These are phyloP conservation scores for Phytophthora constricta DNA, from an alignment of 352 stramenopile genomes.

Conservation along the genomic window DNA sequence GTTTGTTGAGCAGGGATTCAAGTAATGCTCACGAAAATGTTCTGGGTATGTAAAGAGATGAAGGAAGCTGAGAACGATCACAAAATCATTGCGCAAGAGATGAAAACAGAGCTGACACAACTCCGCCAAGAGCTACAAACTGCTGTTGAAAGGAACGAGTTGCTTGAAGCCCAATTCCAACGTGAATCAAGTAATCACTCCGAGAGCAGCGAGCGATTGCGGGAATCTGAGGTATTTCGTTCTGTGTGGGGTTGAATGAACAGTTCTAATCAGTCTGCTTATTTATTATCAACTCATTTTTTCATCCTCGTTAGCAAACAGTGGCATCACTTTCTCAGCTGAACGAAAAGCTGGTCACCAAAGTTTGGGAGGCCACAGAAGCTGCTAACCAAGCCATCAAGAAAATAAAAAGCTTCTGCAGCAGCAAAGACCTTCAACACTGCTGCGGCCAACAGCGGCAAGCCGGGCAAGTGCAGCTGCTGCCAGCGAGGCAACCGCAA, in stretches of 20 bases:
- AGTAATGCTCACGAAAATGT: slow-evolving; percentile 1
- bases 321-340: slow-evolving; percentile 68
- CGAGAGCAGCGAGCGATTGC: slow-evolving; percentile 51
- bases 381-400: slow-evolving; percentile 60
- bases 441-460: slow-evolving; percentile 61
- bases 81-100: slow-evolving; percentile 37
- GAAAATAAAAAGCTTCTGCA: slow-evolving; percentile 62
- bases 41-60: slow-evolving; percentile 38
- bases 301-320: slow-evolving; percentile 76
- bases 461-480: slow-evolving; percentile 49
- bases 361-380: slow-evolving; percentile 69
- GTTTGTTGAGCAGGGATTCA: background rate
- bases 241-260: background rate
- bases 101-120: slow-evolving; percentile 41
- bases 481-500: slow-evolving; percentile 19
- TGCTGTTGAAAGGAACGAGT: slow-evolving; percentile 40
- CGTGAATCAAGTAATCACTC: slow-evolving; percentile 53
- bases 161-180: slow-evolving; percentile 47
- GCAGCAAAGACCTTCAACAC: slow-evolving; percentile 52
- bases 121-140: slow-evolving; percentile 38
- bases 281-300: no score
- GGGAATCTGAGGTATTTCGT: slow-evolving; percentile 61
- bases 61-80: slow-evolving; percentile 40
- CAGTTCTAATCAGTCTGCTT: background rate
- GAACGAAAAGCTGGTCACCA: slow-evolving; percentile 74